A percentile compares a stretch with the other conserved stretches of the same genome.
phyloP scores from a whole-genome alignment of 2,329 filamentous ascomycete genomes.

The Cytospora paraplurivora region DNA sequence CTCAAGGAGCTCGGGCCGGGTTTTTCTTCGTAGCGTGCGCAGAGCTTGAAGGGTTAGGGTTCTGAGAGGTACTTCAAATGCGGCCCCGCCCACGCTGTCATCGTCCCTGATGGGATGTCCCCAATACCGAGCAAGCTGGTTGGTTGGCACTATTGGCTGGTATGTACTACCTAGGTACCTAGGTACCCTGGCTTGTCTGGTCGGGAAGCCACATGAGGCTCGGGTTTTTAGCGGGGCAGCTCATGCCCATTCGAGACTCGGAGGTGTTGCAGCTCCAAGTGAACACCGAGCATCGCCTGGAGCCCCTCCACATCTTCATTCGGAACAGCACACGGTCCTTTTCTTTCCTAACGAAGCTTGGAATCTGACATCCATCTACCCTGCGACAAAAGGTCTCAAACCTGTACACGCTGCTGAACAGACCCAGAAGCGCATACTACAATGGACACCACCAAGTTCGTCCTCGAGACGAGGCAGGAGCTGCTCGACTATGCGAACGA shows the following conservation, averaged over 20 bases:
- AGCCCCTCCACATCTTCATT: conserved; percentile 14
- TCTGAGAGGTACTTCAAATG: background rate
- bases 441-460: conserved; percentile 90
- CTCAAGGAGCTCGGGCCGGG: conserved; percentile 11
- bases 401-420: background rate
- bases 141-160: too few relatives aligned
- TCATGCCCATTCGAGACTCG: conserved; percentile 12
- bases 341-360: background rate
- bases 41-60: background rate
- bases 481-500: conserved; percentile 81
- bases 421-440: conserved; percentile 12
- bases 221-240: conserved; percentile 25
- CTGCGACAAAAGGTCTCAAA: background rate
- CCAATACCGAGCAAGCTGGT: too few relatives aligned
- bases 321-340: background rate
- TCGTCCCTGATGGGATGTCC: too few relatives aligned
- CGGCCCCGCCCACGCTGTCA: too few relatives aligned
- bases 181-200: background rate
- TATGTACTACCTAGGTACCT: too few relatives aligned
- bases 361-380: background rate
- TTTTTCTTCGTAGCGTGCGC: conserved; percentile 9
- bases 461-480: conserved; percentile 77
- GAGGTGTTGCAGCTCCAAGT: background rate
- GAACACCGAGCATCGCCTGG: conserved; percentile 1
- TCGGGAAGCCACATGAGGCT: background rate